Evolutionary conservation across 805 yeast species (phyloP), one percentile per base, ranked within the genome.

Genomic region (Wickerhamiella bombiphila): DNA sequence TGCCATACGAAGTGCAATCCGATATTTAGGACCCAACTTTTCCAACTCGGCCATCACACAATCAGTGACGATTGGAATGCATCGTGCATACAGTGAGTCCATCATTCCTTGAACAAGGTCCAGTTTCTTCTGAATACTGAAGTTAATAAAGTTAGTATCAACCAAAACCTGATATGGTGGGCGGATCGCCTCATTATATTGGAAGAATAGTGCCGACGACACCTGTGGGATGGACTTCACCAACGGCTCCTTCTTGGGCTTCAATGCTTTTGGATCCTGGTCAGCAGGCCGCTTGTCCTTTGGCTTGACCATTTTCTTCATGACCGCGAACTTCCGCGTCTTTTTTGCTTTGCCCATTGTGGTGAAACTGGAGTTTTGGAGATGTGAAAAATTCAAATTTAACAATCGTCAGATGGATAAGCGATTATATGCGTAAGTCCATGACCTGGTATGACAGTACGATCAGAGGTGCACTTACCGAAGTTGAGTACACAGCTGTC

Each of bases 21-120:
- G 70, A 59, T 80, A 91, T 56, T 78, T 82, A 21, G 94, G 94
- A 0, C 98, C 98, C 41, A 91, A 65, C 56, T 91, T 91, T 53
- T 91, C 98, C 58, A 91, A 66, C 65, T 91, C 98, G 0, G 98
- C 98, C 78, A 91, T 73, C 17, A 91, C 98, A 64, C 98, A 91
- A 59, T 91, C 98, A 2, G 98, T 91, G 32, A 91, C 77, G 36
- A 86, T 72, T 9, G 97, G 97, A 34, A 88, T 82, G 65, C 96
- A 85, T 55, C 91, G 83, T 32, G 98, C 98, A 55, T 78, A 78
- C 29, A 88, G 63, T 41, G 93, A 71, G 57, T 88, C 97, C 97
- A 91, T 88, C 79, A 91, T 79, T 9, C 96, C 98, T 51, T 85
- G 71, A n/a, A 83, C 86, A 7, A 91, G 65, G 56, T 91, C 98